Base-by-base conservation (phyloP, 257 asterid genomes). In the Petrea volubilis region DNA sequence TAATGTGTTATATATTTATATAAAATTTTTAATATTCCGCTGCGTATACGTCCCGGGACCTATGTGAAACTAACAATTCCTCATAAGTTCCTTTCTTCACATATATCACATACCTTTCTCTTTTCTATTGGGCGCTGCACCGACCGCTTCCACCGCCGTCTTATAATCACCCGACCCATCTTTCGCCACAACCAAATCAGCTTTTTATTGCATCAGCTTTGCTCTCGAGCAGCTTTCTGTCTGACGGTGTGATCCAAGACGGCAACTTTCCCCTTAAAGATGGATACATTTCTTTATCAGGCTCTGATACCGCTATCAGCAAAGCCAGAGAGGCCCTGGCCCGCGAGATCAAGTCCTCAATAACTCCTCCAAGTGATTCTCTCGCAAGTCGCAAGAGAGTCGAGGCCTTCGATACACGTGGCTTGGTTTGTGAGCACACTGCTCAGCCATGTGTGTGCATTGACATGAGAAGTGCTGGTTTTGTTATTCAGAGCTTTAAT, bases 391-490 rank as follows among this genome's bases (percentile, higher is more conserved):
- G 57, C 55, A 0, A 40, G 2, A 12, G 25, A 18, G 29, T 10
- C 2, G 31, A 87, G 80, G 28, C 81, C 93, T 7, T 87, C 91
- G 1, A 60, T 36, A 51, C 93, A 87, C 4, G 91, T 79, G 18
- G 58, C 79, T 17, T 83, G 91, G 41, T 87, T 85, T 5, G 91
- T 83, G 21, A 85, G 84, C 36, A 77, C 80, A 1, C 80, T 83
- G 46, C 93, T 87, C 0, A 87, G 78, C 88, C 86, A 85, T 11
- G 83, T 57, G 5, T 64, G 89, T 0, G 79, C 84, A 14, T 70
- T 34, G 34, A 74, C 79, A 28, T 47, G 72, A 3, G 82, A 68
- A 17, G n/a, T 10, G 0, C 15, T 3, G 7, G 40, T 58, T 18
- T 9, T 18, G 21, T 67, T 77, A 7, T 11, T 14, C 11, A 82